These are phyloP conservation scores for Solanum chaucha DNA, from an alignment of 257 asterid genomes.

Conservation along the genomic window DNA sequence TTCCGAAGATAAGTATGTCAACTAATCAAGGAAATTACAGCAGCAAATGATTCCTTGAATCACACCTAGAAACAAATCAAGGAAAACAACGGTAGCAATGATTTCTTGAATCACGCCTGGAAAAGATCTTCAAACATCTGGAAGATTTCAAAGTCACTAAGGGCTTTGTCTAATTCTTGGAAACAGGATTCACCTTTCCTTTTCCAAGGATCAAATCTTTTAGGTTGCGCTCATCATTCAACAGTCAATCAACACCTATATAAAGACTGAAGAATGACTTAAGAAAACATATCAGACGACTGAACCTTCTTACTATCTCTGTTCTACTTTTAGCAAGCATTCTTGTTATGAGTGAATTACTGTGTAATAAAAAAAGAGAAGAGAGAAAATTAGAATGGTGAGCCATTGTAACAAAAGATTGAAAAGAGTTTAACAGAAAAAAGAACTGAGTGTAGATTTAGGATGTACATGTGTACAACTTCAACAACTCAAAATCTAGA, in stretches of 20 bases:
- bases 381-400: background rate
- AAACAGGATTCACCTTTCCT: background rate
- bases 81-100: too few species aligned
- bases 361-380: background rate
- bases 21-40: too few species aligned
- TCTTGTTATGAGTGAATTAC: background rate
- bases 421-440: background rate
- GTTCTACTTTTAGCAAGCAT: background rate
- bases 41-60: too few species aligned
- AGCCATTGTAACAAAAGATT: background rate
- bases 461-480: background rate
- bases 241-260: background rate
- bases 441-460: background rate
- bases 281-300: background rate
- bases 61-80: too few species aligned
- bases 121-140: too few species aligned
- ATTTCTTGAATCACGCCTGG: too few species aligned
- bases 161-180: background rate
- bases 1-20: too few species aligned
- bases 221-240: background rate
- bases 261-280: background rate
- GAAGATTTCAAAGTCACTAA: too few species aligned
- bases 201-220: background rate
- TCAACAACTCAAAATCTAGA: background rate
- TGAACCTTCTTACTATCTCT: background rate